Base-by-base conservation (phyloP, 1,139 yeast species). In the Diutina pseudorugosa region DNA sequence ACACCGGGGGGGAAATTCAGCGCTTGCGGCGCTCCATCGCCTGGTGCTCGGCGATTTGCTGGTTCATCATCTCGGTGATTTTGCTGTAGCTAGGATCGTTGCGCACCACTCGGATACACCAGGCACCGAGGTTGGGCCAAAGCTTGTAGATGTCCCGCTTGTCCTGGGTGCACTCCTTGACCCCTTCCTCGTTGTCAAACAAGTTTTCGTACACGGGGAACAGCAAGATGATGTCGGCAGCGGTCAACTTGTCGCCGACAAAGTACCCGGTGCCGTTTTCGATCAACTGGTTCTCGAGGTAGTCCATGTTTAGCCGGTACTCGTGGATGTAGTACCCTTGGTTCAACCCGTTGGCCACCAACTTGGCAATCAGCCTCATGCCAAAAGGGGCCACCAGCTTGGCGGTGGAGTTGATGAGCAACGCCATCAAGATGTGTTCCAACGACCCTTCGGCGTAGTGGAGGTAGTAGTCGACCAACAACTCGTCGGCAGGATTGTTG, bases 161-260 rank as follows among this genome's bases (percentile, higher is more conserved):
- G 36, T 67, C 71, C 7, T 70, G 69, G 2, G 71, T 65, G 19
- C 70, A 63, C 44, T 69, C 70, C 52, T 60, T 60, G 2, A 70
- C 68, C 1, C 72, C 74, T 2, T 60, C 66, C 54, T 67, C 71
- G 56, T 73, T 73, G 57, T 72, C 76, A 57, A 73, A 72, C 2
- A 72, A 58, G 55, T 72, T 72, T 56, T 73, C 77, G 55, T 18
- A 73, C 25, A 73, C 55, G 0, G 80, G 79, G 64, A 73, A 78
- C 21, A 71, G 68, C 53, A 77, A 61, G 21, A 80, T 72, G 51
- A 83, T 69, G 60, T 83, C 89, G 2, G 87, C 88, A 2, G 73
- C 85, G 1, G 82, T 70, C 52, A 82, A 65, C 55, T 70, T 70
- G 54, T 77, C 71, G 2, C 82, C 82, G 11, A 79, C 83, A 61